These are phyloP conservation scores for Syzygium aromaticum DNA, from an alignment of 345 rosid genomes.

Conservation along the genomic window DNA sequence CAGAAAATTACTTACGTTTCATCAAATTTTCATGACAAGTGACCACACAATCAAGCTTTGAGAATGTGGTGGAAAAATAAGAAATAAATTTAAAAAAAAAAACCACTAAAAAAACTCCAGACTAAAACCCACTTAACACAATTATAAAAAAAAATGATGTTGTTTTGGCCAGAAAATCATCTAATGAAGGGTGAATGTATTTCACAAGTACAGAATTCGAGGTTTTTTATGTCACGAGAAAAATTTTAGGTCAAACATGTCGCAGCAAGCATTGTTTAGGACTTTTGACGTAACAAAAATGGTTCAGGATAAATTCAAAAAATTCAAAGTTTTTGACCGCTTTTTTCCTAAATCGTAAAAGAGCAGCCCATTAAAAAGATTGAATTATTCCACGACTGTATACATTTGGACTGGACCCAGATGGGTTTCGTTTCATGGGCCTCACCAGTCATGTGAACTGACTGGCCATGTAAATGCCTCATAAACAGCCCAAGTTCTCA, in stretches of 20 bases:
- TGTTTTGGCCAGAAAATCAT: not conserved
- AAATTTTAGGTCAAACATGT: not conserved
- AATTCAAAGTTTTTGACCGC: rapidly evolving
- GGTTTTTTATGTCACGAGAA: not conserved
- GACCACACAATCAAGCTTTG: not conserved
- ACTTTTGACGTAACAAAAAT: no score
- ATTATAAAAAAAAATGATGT: not conserved
- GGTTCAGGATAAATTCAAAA: not conserved
- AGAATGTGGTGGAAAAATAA: not conserved
- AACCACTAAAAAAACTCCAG: not conserved
- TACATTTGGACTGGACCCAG: not conserved
- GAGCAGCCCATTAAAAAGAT: not conserved
- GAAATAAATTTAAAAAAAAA: not conserved
- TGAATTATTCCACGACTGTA: not conserved
- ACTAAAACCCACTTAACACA: not conserved
- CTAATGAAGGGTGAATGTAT: not conserved
- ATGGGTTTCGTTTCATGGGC: not conserved
- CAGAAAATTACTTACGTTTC: not conserved
- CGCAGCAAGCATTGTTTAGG: not conserved
- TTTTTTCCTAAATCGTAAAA: not conserved
- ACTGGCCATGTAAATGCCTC: not conserved
- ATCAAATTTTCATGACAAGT: not conserved
- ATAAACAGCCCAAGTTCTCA: not conserved
- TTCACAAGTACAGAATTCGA: rapidly evolving
- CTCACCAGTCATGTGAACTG: not conserved